Evolutionary conservation across 2,329 filamentous ascomycete genomes (phyloP), one percentile per base, ranked within the genome.

Genomic region (Trichoderma sp.): DNA sequence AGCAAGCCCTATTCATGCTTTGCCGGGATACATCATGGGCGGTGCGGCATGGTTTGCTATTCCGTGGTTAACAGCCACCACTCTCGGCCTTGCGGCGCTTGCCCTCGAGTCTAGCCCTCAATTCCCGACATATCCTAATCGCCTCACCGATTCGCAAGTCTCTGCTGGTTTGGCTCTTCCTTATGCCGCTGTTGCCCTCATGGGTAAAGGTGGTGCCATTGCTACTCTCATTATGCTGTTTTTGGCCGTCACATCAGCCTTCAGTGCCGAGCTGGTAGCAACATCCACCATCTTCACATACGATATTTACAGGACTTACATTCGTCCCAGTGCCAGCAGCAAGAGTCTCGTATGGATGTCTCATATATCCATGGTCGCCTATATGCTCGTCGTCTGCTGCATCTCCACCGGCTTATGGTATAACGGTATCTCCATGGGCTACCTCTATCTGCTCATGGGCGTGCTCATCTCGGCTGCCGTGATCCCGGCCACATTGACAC

Each of bases 31-130:
- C 78, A 91, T 97, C 69, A 88, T 95, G 73, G 94, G 94, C 6
- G 94, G 95, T 26, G 86, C 97, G 1, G 91, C 89, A 64, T 97
- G 94, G 94, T 97, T 97, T 76, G 94, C 94, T 1, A 97, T 98
- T 67, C 95, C 95, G 0, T 97, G 93, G 92, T 86, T 97, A 11
- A 92, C 90, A 3, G 94, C 94, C 1, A 97, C 93, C 0, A 97
- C 94, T 1, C 93, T 97, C 90, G 94, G 94, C 36, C 87, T 97
- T 7, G 88, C 92, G 1, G 93, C 92, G 3, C 85, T 97, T 8
- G 92, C 93, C 0, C 86, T 97, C 1, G 94, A 97, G 80, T 89
- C 85, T 74, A 91, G 88, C 75, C 91, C 89, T 1, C 84, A 84
- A 4, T 94, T 94, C 81, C 92, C 92, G 0, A 92, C 90, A 0